Conservation (phyloP, 345 rosid species). For the Luvunga scandens region DNA sequence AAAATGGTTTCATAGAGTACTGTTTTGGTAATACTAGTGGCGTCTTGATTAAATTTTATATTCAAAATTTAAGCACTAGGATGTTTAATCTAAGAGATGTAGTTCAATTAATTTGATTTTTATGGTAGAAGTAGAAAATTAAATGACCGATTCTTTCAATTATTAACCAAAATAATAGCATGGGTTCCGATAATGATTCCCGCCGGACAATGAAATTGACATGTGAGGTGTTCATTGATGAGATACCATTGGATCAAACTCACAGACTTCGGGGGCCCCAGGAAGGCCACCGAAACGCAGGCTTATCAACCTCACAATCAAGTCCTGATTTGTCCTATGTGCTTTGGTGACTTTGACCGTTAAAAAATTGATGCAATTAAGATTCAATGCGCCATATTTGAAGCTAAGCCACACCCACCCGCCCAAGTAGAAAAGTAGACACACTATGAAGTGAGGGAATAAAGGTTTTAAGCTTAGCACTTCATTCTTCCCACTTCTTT, state of each 20-base stretch:
- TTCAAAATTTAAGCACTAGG: too few species aligned
- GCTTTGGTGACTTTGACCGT: background rate
- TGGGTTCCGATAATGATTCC: background rate
- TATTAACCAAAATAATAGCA: too few species aligned
- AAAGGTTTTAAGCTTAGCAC: background rate
- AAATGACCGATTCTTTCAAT: too few species aligned
- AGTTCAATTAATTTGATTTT: too few species aligned
- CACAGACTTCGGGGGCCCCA: background rate
- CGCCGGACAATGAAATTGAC: background rate
- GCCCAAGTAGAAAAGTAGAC: background rate
- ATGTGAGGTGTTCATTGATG: background rate
- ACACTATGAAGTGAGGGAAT: background rate
- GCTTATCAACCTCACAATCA: too few species aligned
- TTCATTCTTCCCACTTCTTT: background rate
- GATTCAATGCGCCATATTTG: too few species aligned
- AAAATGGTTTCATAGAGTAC: too few species aligned
- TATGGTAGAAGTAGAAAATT: too few species aligned
- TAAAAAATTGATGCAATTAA: background rate
- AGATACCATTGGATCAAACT: background rate
- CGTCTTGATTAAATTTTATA: too few species aligned
- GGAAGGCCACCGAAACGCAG: background rate
- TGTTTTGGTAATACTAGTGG: too few species aligned
- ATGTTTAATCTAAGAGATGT: too few species aligned
- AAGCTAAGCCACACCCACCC: too few species aligned
- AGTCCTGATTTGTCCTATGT: background rate